Base-by-base conservation (phyloP, 768 basidiomycete species). In the Nidularia pulvinata region DNA sequence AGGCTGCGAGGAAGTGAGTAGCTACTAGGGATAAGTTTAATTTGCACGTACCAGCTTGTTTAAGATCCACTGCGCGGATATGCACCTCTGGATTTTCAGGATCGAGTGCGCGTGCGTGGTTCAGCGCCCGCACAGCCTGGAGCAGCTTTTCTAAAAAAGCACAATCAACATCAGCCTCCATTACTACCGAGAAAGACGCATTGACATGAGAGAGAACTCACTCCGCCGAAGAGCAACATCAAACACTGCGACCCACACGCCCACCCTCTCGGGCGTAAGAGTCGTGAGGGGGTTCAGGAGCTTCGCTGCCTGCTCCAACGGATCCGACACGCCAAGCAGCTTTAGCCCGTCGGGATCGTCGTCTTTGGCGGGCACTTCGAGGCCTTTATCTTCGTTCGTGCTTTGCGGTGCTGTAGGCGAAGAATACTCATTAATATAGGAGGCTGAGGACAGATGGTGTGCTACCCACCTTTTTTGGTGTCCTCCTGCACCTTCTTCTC, bases 281-380 rank as follows among this genome's bases (percentile, higher is more conserved):
- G 72, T 76, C 7, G 77, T 73, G 3, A 98, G 67, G 3, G 89
- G 89, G 22, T 69, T 71, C 30, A 96, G 73, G 16, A 91, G 64
- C 62, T 89, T 91, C 48, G 80, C 77, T 0, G 95, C 94, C 13
- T 81, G 81, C 45, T 91, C 92, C 4, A 98, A 75, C 2, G 85
- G 83, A 52, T 90, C 86, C 1, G 82, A 58, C 14, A 77, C 74
- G 30, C 74, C 68, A 33, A 94, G 70, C 4, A 94, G 72, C 61
- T 91, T 88, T 44, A 80, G 62, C 22, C 95, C 96, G 16, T 89
- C 84, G 0, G 91, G 91, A 64, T 96, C 95, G 3, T 93, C 90
- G 60, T 95, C 93, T 65, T 85, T 89, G 9, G 71, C 52, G 3
- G 76, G 64, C 25, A 25, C 25, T 25, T 4, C 87, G 0, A 89